A percentile compares a stretch with the other conserved stretches of the same genome.
Conservation (phyloP, 2,329 filamentous ascomycete species). For the Arthrobotrys musiformis region DNA sequence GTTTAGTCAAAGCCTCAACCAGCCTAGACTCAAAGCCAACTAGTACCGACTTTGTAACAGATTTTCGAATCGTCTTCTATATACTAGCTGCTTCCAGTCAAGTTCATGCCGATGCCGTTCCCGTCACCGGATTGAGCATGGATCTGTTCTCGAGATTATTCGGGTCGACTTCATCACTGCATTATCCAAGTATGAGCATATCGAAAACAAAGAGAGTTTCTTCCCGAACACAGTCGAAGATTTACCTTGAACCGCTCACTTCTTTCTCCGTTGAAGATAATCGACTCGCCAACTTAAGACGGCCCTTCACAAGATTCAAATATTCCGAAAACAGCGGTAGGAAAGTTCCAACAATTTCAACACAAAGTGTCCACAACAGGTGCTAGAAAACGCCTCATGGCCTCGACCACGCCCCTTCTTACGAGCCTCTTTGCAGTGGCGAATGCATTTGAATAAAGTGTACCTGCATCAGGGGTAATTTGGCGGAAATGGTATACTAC, state of each 20-base stretch:
- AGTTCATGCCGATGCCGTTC: not conserved
- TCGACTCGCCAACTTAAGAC: no score
- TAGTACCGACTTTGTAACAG: not conserved
- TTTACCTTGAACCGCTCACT: not conserved
- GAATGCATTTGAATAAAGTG: not conserved
- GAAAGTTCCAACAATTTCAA: slow-evolving; percentile 22
- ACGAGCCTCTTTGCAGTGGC: not conserved
- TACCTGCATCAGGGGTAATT: slow-evolving; percentile 9
- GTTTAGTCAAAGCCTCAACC: no score
- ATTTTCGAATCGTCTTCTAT: not conserved
- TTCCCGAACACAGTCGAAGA: not conserved
- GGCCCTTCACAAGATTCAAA: no score
- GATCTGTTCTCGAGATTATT: not conserved
- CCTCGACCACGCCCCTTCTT: not conserved
- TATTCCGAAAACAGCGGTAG: slow-evolving; percentile 18
- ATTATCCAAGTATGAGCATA: no score
- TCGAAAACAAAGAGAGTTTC: not conserved
- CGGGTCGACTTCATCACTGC: no score
- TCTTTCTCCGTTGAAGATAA: not conserved
- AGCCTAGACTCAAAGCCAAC: not conserved
- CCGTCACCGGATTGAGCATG: not conserved
- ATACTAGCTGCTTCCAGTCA: not conserved
- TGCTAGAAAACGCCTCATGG: not conserved
- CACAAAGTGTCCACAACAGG: not conserved
- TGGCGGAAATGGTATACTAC: not conserved